A percentile compares a stretch with the other conserved stretches of the same genome.
These are phyloP conservation scores for Suillus ampliporus DNA, from an alignment of 768 basidiomycete genomes.

Conservation along the genomic window DNA sequence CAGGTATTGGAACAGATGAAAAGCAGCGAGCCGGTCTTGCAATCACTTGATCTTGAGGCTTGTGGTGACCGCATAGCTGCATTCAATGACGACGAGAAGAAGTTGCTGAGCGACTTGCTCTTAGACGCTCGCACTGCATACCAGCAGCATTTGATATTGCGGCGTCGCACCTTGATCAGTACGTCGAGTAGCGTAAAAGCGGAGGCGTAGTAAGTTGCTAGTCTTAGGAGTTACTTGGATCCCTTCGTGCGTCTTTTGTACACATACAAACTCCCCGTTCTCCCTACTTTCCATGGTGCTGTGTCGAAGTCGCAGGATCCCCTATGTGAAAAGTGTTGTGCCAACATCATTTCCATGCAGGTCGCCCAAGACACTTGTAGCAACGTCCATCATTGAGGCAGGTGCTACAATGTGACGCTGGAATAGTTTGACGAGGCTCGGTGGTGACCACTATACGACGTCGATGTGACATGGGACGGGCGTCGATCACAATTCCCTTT, in stretches of 20 bases:
- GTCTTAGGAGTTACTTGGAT: neutral
- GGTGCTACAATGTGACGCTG: no score
- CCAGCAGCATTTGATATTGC: neutral
- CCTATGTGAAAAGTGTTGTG: no score
- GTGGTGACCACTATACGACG: no score
- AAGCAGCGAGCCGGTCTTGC: neutral
- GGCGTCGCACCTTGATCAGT: neutral
- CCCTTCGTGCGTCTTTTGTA: neutral
- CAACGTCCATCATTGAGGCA: no score
- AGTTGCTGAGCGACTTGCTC: neutral
- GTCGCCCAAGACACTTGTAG: no score
- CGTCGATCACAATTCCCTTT: no score
- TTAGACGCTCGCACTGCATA: conserved; percentile 5
- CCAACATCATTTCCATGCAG: no score
- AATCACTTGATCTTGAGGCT: neutral
- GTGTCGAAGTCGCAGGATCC: no score
- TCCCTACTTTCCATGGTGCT: neutral
- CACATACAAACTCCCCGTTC: neutral
- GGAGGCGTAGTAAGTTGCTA: neutral
- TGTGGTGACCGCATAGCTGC: neutral
- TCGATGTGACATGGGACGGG: no score
- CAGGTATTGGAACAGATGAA: conserved; percentile 9
- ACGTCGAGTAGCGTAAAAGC: neutral
- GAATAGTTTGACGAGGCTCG: no score
- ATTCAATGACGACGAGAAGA: neutral